A percentile compares a stretch with the other conserved stretches of the same genome.
phyloP scores from a whole-genome alignment of 352 stramenopile genomes.

The Globisporangium solare region DNA sequence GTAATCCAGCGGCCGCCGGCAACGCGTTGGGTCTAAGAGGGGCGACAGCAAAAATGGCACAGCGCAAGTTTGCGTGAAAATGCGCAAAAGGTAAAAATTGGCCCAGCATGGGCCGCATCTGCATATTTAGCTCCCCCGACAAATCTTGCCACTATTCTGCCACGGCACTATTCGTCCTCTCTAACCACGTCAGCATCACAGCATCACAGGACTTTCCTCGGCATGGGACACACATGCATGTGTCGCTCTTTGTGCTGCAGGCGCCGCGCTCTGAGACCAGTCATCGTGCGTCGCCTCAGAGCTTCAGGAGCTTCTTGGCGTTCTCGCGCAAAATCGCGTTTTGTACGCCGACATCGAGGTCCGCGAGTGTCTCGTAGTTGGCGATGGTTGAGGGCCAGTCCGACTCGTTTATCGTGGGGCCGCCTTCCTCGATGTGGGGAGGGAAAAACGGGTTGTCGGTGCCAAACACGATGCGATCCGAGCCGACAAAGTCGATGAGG shows the following conservation, averaged over 20 bases:
- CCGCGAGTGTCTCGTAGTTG: conserved; percentile 48
- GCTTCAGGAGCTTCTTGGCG: conserved; percentile 25
- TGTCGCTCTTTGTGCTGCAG: no score
- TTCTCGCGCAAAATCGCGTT: conserved; percentile 38
- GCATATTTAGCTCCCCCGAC: not conserved
- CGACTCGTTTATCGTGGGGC: conserved; percentile 14
- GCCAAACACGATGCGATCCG: conserved; percentile 52
- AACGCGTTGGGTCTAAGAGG: not conserved
- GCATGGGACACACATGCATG: no score
- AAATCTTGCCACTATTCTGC: no score
- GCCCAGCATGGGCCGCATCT: no score
- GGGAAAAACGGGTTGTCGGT: conserved; percentile 72
- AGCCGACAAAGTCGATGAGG: conserved; percentile 47
- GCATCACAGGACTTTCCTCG: no score
- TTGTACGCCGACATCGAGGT: conserved; percentile 27
- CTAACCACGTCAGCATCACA: no score
- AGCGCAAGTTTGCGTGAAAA: no score
- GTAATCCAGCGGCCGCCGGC: not conserved
- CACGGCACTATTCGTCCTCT: no score
- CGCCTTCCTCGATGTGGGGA: conserved; percentile 13
- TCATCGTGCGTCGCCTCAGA: conserved; percentile 1
- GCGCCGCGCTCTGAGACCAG: not conserved
- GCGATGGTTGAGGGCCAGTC: conserved; percentile 36
- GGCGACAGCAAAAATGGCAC: no score
- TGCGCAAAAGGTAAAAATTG: no score